phyloP scores from a whole-genome alignment of 176 grass and related monocot species.

The Eragrostis curvula region DNA sequence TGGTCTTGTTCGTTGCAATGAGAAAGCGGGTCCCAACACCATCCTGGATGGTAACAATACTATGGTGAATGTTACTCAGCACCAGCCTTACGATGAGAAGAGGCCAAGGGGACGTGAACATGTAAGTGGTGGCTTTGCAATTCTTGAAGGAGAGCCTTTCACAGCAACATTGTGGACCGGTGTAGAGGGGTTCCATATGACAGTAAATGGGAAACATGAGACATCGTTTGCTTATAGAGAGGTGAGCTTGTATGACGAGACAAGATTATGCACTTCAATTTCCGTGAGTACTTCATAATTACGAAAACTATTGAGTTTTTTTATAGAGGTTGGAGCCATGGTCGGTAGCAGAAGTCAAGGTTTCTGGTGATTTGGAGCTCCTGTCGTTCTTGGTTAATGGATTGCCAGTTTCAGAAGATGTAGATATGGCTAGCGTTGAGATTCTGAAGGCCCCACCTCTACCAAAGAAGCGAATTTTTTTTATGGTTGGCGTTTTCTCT shows the following conservation, averaged over 20 bases:
- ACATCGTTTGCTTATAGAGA: constrained; percentile 83
- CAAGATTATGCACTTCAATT: constrained; percentile 9
- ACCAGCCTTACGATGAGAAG: constrained; percentile 45
- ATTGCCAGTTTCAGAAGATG: constrained; percentile 73
- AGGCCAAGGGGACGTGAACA: constrained; percentile 42
- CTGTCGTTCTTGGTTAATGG: constrained; percentile 73
- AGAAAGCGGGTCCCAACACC: constrained; percentile 45
- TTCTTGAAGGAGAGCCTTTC: constrained; percentile 82
- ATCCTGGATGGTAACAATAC: constrained; percentile 43
- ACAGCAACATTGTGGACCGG: constrained; percentile 76
- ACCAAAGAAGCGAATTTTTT: constrained; percentile 59
- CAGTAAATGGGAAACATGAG: constrained; percentile 85
- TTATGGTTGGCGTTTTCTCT: constrained; percentile 84
- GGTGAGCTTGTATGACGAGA: constrained; percentile 48
- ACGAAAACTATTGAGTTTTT: constrained; percentile 49
- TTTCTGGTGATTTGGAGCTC: constrained; percentile 77
- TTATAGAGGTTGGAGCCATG: constrained; percentile 78
- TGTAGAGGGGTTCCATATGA: constrained; percentile 82
- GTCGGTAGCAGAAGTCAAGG: constrained; percentile 74
- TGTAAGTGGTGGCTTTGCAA: constrained; percentile 54
- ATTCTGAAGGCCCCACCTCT: constrained; percentile 62
- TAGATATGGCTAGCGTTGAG: constrained; percentile 59
- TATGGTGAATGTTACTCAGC: constrained; percentile 50
- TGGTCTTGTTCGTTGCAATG: constrained; percentile 78
- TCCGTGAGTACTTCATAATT: constrained; percentile 38